Percentiles rank a stretch among this genome's conserved stretches.
Conservation (phyloP, 139 green algal genomes). For the Volvox reticuliferus region DNA sequence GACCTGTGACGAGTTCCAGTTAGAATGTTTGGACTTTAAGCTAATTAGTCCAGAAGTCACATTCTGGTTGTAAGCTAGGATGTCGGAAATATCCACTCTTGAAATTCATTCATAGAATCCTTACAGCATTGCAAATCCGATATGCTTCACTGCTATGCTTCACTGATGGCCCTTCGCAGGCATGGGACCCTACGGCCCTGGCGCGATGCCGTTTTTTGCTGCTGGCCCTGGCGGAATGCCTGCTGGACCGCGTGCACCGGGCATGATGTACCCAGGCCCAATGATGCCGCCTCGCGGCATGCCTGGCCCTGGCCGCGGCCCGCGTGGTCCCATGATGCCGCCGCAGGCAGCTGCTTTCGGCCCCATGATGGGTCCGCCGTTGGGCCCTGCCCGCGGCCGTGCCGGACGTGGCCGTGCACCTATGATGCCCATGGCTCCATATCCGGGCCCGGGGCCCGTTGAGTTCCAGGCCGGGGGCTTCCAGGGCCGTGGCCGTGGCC, state of each 20-base stretch:
- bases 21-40: too few relatives aligned
- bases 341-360: conserved; percentile 39
- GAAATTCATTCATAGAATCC: too few relatives aligned
- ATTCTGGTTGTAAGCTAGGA: too few relatives aligned
- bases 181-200: conserved; percentile 58
- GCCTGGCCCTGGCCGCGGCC: conserved; percentile 50
- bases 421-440: conserved; percentile 24
- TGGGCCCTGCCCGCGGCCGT: conserved; percentile 40
- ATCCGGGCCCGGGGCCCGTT: background rate
- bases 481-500: conserved; percentile 54
- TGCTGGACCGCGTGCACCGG: conserved; percentile 53
- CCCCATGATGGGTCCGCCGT: conserved; percentile 43
- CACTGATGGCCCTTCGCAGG: conserved; percentile 29
- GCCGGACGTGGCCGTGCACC: conserved; percentile 53
- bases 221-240: conserved; percentile 64
- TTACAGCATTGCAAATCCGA: too few relatives aligned
- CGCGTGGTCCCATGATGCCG: conserved; percentile 49
- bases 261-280: conserved; percentile 55
- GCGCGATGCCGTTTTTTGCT: conserved; percentile 62
- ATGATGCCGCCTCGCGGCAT: conserved; percentile 58
- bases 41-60: too few relatives aligned
- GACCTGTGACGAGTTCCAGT: too few relatives aligned
- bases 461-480: conserved; percentile 51
- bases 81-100: too few relatives aligned
- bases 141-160: too few relatives aligned